Base-by-base conservation (phyloP, 1,284 basidiomycete species). In the Golubevia pallescens region DNA sequence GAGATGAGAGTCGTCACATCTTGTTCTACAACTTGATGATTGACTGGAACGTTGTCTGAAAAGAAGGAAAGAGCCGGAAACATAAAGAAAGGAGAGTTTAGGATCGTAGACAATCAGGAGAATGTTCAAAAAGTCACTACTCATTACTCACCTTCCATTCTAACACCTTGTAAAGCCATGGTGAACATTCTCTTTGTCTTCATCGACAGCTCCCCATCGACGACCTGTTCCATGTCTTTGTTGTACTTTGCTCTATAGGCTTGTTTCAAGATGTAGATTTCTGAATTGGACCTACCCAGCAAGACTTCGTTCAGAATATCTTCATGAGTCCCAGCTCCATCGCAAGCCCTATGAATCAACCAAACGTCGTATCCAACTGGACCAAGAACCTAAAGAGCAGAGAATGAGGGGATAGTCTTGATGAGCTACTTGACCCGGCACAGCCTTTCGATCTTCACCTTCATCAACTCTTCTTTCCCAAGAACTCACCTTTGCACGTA, bases 101-200 rank as follows among this genome's bases (percentile, higher is more conserved):
- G n/a, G n/a, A n/a, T n/a, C n/a, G n/a, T n/a, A n/a, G n/a, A n/a
- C n/a, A n/a, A n/a, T n/a, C n/a, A n/a, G n/a, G n/a, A n/a, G n/a
- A n/a, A n/a, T n/a, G n/a, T n/a, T n/a, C n/a, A n/a, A n/a, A n/a
- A n/a, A n/a, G n/a, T n/a, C n/a, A n/a, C n/a, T n/a, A n/a, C n/a
- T n/a, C 5, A 38, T 4, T 4, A 38, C 34, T 38, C 10, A 38
- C 34, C 34, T n/a, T 79, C 75, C 51, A 66, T 63, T 23, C 77
- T 65, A 14, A 68, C 69, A 23, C 75, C 70, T 60, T 75, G 69
- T 66, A 81, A 70, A 20, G 77, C 78, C 78, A 79, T 79, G 61
- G 63, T 57, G 32, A 81, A 81, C 66, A 81, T 66, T 53, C 78
- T 68, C 63, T 79, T 81, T 58, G 78, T 81, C 74, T 81, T 81